Conservation (phyloP, 768 basidiomycete genomes). For the Tylopilus intermedius region DNA sequence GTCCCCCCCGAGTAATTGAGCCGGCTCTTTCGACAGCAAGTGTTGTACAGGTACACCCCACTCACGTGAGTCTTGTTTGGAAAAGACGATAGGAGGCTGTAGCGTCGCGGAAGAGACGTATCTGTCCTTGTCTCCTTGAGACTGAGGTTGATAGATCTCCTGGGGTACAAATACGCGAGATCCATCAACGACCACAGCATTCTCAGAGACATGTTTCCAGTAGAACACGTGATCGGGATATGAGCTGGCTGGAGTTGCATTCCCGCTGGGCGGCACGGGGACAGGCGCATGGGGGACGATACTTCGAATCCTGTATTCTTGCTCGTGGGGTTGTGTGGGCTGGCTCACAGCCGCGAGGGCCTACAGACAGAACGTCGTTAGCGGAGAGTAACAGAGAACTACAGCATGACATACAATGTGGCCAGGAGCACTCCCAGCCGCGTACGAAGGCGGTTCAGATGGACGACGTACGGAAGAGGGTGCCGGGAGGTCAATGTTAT, state of each 20-base stretch:
- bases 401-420: slow-evolving; percentile 5
- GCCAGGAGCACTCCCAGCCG: not conserved
- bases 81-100: slow-evolving; percentile 58
- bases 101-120: slow-evolving; percentile 64
- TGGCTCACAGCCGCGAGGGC: not conserved
- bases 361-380: slow-evolving; percentile 3
- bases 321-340: not conserved
- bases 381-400: not conserved
- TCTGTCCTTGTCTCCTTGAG: slow-evolving; percentile 62
- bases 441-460: not conserved
- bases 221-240: not conserved
- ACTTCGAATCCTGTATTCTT: not conserved
- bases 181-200: slow-evolving; percentile 21
- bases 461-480: too few relatives aligned
- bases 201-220: not conserved
- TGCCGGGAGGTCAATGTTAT: not conserved
- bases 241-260: not conserved
- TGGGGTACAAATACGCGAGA: slow-evolving; percentile 57
- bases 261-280: not conserved
- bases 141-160: slow-evolving; percentile 63
- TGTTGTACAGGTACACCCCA: slow-evolving; percentile 57
- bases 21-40: slow-evolving; percentile 51
- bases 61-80: slow-evolving; percentile 44
- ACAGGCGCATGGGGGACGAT: not conserved
- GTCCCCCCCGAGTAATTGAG: slow-evolving; percentile 47